phyloP scores from a whole-genome alignment of 306 rosid species.

The Quercus gilva region DNA sequence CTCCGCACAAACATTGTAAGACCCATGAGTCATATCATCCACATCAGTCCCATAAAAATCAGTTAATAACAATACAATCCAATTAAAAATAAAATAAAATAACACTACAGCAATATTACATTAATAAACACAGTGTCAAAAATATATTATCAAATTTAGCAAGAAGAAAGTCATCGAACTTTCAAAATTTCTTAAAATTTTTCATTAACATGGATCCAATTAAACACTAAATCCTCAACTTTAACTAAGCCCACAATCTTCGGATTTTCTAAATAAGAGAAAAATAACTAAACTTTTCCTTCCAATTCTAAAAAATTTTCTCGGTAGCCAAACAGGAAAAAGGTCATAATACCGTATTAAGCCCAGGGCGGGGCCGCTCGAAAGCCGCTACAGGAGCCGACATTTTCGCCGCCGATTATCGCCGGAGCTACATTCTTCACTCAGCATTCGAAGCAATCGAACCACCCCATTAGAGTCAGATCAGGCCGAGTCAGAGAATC shows the following conservation, averaged over 20 bases:
- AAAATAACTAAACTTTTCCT: neutral
- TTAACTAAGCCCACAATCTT: neutral
- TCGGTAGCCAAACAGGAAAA: conserved; percentile 24
- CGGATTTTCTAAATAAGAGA: neutral
- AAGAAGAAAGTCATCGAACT: neutral
- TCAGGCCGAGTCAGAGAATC: conserved; percentile 30
- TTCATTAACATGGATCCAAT: conserved; percentile 1
- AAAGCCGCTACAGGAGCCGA: conserved; percentile 84
- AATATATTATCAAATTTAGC: neutral
- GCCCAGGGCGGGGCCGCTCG: conserved; percentile 82
- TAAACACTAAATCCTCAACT: neutral
- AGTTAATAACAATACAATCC: neutral
- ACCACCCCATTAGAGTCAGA: conserved; percentile 35
- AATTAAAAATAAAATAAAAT: neutral
- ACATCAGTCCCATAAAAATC: neutral
- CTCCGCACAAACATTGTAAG: neutral
- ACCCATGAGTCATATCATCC: neutral
- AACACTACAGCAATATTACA: neutral
- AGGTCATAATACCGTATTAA: conserved; percentile 58
- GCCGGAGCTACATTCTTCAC: conserved; percentile 20
- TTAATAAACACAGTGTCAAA: neutral
- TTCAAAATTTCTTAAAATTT: neutral
- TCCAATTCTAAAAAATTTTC: conserved; percentile 22
- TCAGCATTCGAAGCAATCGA: conserved; percentile 22
- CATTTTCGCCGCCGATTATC: conserved; percentile 55